Conservation (phyloP, 805 yeast genomes). For the Hanseniaspora occidentalis region DNA sequence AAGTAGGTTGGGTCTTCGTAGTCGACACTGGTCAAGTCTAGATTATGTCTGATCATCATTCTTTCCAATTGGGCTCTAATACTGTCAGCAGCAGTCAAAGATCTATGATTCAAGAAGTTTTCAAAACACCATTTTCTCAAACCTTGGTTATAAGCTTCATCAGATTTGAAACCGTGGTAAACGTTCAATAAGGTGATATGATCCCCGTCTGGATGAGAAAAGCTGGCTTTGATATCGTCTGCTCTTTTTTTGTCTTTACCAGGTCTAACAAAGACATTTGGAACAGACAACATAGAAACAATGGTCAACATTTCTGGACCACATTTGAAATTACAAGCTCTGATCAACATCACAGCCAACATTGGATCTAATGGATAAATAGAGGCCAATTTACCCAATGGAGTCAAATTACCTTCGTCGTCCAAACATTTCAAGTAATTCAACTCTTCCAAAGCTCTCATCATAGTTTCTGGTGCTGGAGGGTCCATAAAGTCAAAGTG, state of each 20-base stretch:
- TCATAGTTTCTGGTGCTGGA: constrained; percentile 99
- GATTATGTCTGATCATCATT: constrained; percentile 69
- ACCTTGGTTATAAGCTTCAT: constrained; percentile 57
- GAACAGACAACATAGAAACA: constrained; percentile 85
- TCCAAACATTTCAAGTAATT: constrained; percentile 82
- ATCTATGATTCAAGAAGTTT: constrained; percentile 71
- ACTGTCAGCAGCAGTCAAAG: constrained; percentile 73
- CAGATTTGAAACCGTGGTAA: constrained; percentile 67
- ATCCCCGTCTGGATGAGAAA: constrained; percentile 93
- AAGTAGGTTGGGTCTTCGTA: constrained; percentile 56
- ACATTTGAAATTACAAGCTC: constrained; percentile 74
- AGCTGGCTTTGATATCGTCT: constrained; percentile 75
- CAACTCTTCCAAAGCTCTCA: constrained; percentile 94
- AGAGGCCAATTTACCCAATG: constrained; percentile 81
- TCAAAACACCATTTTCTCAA: constrained; percentile 83
- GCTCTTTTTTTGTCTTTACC: constrained; percentile 77
- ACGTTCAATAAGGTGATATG: constrained; percentile 86
- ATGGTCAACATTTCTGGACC: constrained; percentile 81
- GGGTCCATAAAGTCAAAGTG: constrained; percentile 99
- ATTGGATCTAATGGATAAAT: constrained; percentile 93
- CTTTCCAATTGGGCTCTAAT: constrained; percentile 76
- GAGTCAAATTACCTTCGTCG: constrained; percentile 83
- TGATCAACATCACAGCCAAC: constrained; percentile 85
- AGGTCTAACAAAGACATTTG: constrained; percentile 90
- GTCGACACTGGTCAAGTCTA: constrained; percentile 60